Percentiles rank a stretch among this genome's conserved stretches.
Conservation (phyloP, 139 green algal species). For the Haematococcus sp. region DNA sequence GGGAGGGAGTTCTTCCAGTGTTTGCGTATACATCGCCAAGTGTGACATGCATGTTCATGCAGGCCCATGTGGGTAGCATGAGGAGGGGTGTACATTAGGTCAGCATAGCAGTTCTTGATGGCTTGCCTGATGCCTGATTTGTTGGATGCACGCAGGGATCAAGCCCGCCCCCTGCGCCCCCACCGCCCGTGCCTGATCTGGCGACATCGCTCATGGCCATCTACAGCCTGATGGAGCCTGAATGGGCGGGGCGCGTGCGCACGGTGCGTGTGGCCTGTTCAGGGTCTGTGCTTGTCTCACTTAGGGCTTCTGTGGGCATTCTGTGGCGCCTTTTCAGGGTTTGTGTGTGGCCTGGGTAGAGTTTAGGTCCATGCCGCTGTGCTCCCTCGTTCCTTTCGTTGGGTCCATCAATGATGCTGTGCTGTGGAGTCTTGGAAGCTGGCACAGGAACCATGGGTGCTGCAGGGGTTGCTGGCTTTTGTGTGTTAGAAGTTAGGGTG, state of each 20-base stretch:
- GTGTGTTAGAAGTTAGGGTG: no score
- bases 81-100: background rate
- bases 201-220: constrained; percentile 17
- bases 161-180: background rate
- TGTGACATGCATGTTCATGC: background rate
- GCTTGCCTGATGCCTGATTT: background rate
- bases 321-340: background rate
- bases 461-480: no score
- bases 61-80: background rate
- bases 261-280: background rate
- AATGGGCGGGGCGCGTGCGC: constrained; percentile 20
- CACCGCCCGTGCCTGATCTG: background rate
- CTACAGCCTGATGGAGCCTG: constrained; percentile 27
- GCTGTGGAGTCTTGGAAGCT: background rate
- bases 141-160: background rate
- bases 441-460: no score
- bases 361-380: background rate
- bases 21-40: no score
- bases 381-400: background rate
- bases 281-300: background rate
- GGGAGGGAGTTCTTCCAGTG: background rate
- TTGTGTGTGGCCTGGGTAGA: background rate
- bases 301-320: no score
- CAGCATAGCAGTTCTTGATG: background rate
- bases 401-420: background rate